These are phyloP conservation scores for Xylaria intraflava DNA, from an alignment of 495 filamentous ascomycete genomes.

Conservation along the genomic window DNA sequence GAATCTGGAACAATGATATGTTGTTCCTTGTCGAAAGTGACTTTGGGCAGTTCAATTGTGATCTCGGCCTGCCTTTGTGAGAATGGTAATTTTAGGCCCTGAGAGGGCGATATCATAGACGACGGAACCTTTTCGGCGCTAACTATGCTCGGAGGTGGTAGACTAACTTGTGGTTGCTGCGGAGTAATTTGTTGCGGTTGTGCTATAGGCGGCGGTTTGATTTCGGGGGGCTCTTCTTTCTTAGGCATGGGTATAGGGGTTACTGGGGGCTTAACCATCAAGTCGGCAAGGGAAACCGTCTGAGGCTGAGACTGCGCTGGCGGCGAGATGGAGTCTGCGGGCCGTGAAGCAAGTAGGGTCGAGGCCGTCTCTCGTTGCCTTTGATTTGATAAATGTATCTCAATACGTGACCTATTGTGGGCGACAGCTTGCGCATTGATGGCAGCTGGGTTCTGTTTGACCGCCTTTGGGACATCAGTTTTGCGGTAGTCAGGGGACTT, in stretches of 20 bases:
- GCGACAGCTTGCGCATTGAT: conserved; percentile 20
- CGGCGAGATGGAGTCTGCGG: conserved; percentile 5
- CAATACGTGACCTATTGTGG: conserved; percentile 24
- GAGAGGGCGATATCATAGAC: neutral
- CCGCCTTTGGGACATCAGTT: conserved; percentile 18
- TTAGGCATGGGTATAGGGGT: conserved; percentile 10
- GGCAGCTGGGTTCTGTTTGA: conserved; percentile 22
- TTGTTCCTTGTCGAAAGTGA: conserved; percentile 34
- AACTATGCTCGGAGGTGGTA: conserved; percentile 1
- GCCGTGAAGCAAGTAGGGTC: conserved; percentile 10
- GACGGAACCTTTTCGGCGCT: conserved; percentile 1
- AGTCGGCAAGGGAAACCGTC: conserved; percentile 25
- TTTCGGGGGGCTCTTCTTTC: conserved; percentile 1
- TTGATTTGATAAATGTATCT: conserved; percentile 22
- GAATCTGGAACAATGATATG: conserved; percentile 35
- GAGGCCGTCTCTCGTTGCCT: conserved; percentile 20
- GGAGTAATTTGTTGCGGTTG: neutral
- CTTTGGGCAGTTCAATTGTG: conserved; percentile 33
- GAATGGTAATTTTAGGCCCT: neutral
- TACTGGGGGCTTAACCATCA: conserved; percentile 21
- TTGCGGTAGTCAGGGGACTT: conserved; percentile 19
- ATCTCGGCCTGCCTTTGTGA: conserved; percentile 17
- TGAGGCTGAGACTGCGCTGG: conserved; percentile 18
- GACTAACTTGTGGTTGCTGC: neutral
- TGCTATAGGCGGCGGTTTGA: conserved; percentile 9